Percentiles rank a stretch among this genome's conserved stretches.
Evolutionary conservation across 495 filamentous ascomycete genomes (phyloP).

Genomic region (Physcia stellaris): DNA sequence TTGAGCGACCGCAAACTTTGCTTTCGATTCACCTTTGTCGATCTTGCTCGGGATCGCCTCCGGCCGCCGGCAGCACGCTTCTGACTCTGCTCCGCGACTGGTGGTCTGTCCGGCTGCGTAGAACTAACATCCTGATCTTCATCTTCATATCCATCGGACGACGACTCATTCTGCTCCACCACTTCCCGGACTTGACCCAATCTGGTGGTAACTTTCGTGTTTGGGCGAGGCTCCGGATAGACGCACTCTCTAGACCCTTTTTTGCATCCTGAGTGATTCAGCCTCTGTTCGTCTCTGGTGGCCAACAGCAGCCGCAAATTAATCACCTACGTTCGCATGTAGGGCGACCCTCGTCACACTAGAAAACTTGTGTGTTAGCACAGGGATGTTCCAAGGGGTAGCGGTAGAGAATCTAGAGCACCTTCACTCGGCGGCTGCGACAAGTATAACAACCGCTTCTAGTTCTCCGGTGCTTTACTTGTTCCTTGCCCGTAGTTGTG

Average conservation of each 20-base stretch:
- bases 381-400: slow-evolving; percentile 5
- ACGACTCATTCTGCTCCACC: slow-evolving; percentile 33
- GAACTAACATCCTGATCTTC: no score
- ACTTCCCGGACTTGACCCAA: no score
- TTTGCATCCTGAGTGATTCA: slow-evolving; percentile 52
- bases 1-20: no score
- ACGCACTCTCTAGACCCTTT: slow-evolving; percentile 76
- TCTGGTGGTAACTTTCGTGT: slow-evolving; percentile 27
- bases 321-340: slow-evolving; percentile 65
- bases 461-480: slow-evolving; percentile 87
- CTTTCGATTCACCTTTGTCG: no score
- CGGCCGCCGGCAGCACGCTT: slow-evolving; percentile 47
- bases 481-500: slow-evolving; percentile 44
- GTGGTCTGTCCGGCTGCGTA: no score
- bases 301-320: no score
- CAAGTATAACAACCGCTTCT: slow-evolving; percentile 93
- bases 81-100: no score
- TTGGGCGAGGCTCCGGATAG: slow-evolving; percentile 56
- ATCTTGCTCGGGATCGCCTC: slow-evolving; percentile 43
- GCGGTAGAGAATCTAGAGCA: slow-evolving; percentile 22
- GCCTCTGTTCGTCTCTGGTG: no score
- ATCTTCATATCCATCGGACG: slow-evolving; percentile 30
- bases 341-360: slow-evolving; percentile 81
- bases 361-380: slow-evolving; percentile 6
- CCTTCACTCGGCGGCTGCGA: slow-evolving; percentile 79